phyloP scores from a whole-genome alignment of 2,329 filamentous ascomycete species.

The Fusarium sp. region DNA sequence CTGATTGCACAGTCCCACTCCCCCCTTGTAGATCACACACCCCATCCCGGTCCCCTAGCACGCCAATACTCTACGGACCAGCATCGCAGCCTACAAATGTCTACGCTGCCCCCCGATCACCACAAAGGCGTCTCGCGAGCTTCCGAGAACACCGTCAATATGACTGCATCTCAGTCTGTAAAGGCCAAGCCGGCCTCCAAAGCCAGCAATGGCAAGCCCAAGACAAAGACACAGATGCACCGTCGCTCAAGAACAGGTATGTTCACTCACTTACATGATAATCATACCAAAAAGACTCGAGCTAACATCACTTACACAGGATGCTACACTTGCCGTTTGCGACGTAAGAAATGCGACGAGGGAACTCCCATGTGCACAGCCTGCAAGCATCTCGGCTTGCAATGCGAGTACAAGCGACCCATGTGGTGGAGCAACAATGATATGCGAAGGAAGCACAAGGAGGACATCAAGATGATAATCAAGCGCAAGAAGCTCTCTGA shows the following conservation, averaged over 20 bases:
- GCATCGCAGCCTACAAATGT: slow-evolving; percentile 66
- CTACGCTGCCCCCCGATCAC: slow-evolving; percentile 73
- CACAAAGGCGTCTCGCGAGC: slow-evolving; percentile 63
- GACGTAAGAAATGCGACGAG: slow-evolving; percentile 78
- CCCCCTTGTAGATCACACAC: slow-evolving; percentile 41
- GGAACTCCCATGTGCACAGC: slow-evolving; percentile 72
- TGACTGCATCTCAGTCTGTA: slow-evolving; percentile 70
- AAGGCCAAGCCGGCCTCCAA: slow-evolving; percentile 71
- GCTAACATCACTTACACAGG: slow-evolving; percentile 55
- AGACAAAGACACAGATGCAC: slow-evolving; percentile 87
- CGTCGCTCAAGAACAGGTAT: slow-evolving; percentile 93
- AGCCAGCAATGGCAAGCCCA: slow-evolving; percentile 66
- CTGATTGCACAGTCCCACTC: slow-evolving; percentile 43
- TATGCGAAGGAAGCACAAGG: slow-evolving; percentile 86
- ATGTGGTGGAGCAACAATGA: slow-evolving; percentile 98
- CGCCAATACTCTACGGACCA: slow-evolving; percentile 49
- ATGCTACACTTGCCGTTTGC: slow-evolving; percentile 76
- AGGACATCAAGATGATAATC: slow-evolving; percentile 96
- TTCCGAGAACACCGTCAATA: slow-evolving; percentile 63
- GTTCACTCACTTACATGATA: slow-evolving; percentile 57
- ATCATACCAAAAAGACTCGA: background rate
- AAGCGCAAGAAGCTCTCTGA: slow-evolving; percentile 95
- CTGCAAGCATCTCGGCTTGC: slow-evolving; percentile 80
- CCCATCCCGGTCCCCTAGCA: slow-evolving; percentile 45
- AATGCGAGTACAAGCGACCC: slow-evolving; percentile 96